A percentile compares a stretch with the other conserved stretches of the same genome.
Evolutionary conservation across 2,329 filamentous ascomycete genomes (phyloP).

Genomic region (Trichoderma sp.): DNA sequence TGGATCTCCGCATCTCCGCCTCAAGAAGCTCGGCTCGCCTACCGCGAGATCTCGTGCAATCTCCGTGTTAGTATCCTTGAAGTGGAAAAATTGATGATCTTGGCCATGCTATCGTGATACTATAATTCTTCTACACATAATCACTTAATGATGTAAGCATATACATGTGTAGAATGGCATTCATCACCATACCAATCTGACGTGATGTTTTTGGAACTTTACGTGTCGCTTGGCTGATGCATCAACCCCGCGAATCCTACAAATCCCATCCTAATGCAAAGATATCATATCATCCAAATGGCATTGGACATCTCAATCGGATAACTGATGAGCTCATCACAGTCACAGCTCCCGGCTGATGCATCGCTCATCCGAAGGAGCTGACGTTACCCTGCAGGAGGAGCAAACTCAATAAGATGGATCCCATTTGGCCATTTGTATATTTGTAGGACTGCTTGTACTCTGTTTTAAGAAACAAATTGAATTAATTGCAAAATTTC

Average conservation of each 20-base stretch:
- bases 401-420: background rate
- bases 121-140: background rate
- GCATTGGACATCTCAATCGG: background rate
- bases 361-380: background rate
- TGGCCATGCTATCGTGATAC: background rate
- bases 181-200: background rate
- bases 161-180: background rate
- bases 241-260: background rate
- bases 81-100: background rate
- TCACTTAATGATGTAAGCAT: background rate
- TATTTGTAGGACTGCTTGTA: background rate
- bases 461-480: background rate
- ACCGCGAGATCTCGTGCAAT: background rate
- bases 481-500: background rate
- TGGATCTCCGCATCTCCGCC: slow-evolving; percentile 14
- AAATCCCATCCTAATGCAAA: background rate
- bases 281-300: background rate
- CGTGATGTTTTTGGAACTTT: background rate
- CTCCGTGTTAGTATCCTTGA: background rate
- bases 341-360: background rate
- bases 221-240: background rate
- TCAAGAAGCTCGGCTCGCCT: background rate
- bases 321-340: background rate
- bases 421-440: background rate
- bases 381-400: background rate